These are phyloP conservation scores for Pichia sp. DNA, from an alignment of 1,139 yeast genomes.

Conservation along the genomic window DNA sequence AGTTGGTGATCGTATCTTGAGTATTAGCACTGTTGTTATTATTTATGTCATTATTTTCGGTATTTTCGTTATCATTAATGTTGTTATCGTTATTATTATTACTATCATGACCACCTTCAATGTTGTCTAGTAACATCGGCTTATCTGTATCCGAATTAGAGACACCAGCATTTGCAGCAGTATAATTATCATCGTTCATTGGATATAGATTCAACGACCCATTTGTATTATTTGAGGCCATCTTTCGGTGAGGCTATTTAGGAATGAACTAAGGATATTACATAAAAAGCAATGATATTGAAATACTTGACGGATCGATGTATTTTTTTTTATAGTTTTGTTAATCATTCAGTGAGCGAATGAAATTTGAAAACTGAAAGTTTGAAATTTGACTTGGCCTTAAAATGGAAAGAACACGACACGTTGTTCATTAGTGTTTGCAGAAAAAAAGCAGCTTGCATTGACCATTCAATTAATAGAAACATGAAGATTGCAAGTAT, in stretches of 20 bases:
- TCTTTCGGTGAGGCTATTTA: not conserved
- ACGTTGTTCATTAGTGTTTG: not conserved
- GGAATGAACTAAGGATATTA: not conserved
- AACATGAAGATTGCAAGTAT: conserved; percentile 17
- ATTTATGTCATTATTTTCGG: conserved; percentile 6
- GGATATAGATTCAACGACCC: conserved; percentile 25
- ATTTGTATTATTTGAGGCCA: conserved; percentile 21
- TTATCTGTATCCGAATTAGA: conserved; percentile 2
- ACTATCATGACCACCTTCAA: conserved; percentile 2
- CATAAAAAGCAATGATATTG: not conserved
- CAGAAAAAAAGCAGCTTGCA: no score
- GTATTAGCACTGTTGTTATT: conserved; percentile 7
- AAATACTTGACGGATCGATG: not conserved
- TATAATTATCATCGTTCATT: conserved; percentile 26
- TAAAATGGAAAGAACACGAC: not conserved
- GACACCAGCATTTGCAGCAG: conserved; percentile 27
- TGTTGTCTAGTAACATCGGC: conserved; percentile 7
- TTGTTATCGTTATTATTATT: not conserved
- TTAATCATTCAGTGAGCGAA: not conserved
- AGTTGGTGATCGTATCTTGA: not conserved
- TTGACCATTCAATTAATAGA: not conserved
- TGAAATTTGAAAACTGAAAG: not conserved
- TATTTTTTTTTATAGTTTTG: not conserved
- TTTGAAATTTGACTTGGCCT: not conserved
- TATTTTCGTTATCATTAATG: not conserved